Evolutionary conservation across 2,329 filamentous ascomycete genomes (phyloP).

Genomic region (Parascedosporium putredinis): DNA sequence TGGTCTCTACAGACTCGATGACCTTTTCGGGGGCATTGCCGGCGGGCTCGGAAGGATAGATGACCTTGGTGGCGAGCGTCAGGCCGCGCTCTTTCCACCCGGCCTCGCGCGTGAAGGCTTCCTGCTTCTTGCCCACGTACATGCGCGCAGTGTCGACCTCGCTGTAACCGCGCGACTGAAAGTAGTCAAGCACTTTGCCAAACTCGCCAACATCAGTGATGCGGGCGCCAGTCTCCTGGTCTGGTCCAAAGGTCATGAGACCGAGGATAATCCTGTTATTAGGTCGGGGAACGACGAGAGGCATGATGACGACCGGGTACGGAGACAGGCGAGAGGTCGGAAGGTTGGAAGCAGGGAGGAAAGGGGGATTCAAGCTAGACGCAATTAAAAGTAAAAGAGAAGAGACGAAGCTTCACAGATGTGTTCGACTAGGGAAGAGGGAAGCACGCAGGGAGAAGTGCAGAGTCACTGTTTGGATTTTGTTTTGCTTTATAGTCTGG

Average conservation of each 20-base stretch:
- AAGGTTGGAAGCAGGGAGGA: no score
- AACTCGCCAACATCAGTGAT: slow-evolving; percentile 59
- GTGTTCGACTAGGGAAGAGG: no score
- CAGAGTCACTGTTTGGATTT: no score
- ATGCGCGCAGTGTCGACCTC: slow-evolving; percentile 76
- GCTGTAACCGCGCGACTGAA: slow-evolving; percentile 70
- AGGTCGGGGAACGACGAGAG: slow-evolving; percentile 30
- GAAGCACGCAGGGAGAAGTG: no score
- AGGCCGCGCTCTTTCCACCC: slow-evolving; percentile 72
- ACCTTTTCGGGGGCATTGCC: slow-evolving; percentile 54
- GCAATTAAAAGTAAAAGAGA: no score
- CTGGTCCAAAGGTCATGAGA: slow-evolving; percentile 74
- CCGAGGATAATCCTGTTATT: slow-evolving; percentile 70
- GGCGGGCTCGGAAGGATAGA: slow-evolving; percentile 51
- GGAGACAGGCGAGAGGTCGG: no score
- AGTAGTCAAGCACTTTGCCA: slow-evolving; percentile 60
- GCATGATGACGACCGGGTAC: no score
- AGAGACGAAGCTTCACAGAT: no score
- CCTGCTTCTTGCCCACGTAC: slow-evolving; percentile 64
- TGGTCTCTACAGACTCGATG: slow-evolving; percentile 54
- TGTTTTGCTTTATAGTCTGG: no score
- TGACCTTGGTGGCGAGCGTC: slow-evolving; percentile 65
- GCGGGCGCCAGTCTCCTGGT: slow-evolving; percentile 51
- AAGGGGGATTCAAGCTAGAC: no score
- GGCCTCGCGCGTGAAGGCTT: slow-evolving; percentile 65